Conservation (phyloP, 495 filamentous ascomycete genomes). For the Hypomontagnella submonticulosa region DNA sequence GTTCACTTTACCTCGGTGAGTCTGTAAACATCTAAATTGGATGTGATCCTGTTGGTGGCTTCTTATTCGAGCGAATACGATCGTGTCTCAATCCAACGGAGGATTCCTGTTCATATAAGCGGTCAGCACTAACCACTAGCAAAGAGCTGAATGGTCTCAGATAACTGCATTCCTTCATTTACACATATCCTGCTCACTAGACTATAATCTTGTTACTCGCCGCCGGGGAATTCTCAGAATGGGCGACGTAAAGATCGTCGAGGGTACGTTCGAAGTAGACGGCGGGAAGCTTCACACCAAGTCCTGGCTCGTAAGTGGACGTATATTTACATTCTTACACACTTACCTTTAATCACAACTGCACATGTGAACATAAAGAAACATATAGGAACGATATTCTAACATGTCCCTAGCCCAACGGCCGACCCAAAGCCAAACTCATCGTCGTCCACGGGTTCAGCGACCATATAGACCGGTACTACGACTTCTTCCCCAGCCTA, state of each 20-base stretch:
- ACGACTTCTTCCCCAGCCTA: constrained; percentile 72
- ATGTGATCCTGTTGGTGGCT: constrained; percentile 1
- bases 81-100: background rate
- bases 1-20: constrained; percentile 22
- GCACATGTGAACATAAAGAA: too few species aligned
- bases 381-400: constrained; percentile 26
- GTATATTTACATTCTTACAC: background rate
- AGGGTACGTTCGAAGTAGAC: constrained; percentile 66
- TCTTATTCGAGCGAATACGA: constrained; percentile 44
- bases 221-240: constrained; percentile 46
- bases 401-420: constrained; percentile 56
- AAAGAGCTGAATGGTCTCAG: background rate
- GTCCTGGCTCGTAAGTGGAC: constrained; percentile 77
- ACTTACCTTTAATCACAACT: background rate
- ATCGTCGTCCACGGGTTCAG: constrained; percentile 88
- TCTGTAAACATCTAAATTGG: background rate
- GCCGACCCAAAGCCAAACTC: constrained; percentile 69
- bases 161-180: background rate
- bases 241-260: constrained; percentile 51
- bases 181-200: background rate
- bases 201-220: background rate
- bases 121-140: background rate
- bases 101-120: too few species aligned
- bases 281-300: constrained; percentile 79
- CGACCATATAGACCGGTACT: constrained; percentile 83